phyloP scores from a whole-genome alignment of 768 basidiomycete species.

The Rhodotorula babjevae region DNA sequence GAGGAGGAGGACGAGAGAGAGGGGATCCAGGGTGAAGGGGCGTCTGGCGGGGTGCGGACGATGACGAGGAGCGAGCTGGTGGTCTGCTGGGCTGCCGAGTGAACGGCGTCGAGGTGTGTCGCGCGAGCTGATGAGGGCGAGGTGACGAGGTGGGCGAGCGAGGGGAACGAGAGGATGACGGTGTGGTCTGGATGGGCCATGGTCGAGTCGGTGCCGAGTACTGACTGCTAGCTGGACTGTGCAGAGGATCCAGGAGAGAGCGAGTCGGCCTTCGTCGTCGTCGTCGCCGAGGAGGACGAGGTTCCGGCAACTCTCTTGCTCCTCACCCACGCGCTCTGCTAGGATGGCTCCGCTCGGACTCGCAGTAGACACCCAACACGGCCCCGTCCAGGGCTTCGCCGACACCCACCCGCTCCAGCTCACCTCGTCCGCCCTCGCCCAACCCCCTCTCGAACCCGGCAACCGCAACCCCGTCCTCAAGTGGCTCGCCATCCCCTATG shows the following conservation, averaged over 20 bases:
- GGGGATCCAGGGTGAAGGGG: constrained; percentile 10
- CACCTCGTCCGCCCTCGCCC: not conserved
- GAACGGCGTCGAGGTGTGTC: not conserved
- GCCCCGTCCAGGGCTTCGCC: constrained; percentile 15
- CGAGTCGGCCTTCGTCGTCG: not conserved
- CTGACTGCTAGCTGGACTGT: no score
- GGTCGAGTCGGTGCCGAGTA: not conserved
- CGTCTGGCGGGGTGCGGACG: not conserved
- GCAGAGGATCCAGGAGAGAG: no score
- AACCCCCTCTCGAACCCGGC: not conserved
- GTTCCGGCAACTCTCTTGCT: not conserved
- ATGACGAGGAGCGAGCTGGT: not conserved
- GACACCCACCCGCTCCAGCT: constrained; percentile 10
- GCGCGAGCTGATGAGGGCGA: not conserved
- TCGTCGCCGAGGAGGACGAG: not conserved
- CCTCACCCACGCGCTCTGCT: no score
- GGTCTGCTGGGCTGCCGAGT: not conserved
- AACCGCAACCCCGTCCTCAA: constrained; percentile 4
- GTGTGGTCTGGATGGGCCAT: not conserved
- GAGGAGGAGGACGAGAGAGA: not conserved
- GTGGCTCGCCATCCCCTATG: constrained; percentile 37
- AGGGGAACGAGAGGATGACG: constrained; percentile 13
- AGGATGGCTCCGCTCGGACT: not conserved
- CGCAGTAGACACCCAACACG: not conserved
- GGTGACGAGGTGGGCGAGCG: constrained; percentile 1